Conservation (phyloP, 768 basidiomycete genomes). For the Lyophyllum semitale region DNA sequence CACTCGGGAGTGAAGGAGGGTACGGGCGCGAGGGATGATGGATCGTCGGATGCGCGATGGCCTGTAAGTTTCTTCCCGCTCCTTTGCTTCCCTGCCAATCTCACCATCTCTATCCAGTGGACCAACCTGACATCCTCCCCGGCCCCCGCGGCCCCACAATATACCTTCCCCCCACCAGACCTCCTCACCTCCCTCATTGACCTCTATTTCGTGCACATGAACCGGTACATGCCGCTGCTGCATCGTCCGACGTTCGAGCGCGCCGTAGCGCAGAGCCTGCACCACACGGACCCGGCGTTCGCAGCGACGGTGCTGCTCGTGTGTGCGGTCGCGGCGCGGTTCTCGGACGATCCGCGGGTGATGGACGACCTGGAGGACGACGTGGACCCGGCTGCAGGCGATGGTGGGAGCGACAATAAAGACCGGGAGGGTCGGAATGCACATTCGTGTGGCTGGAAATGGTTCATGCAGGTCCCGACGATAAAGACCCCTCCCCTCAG, state of each 20-base stretch:
- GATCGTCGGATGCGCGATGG: not conserved
- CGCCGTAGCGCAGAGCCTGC: slow-evolving; percentile 47
- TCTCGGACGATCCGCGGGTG: slow-evolving; percentile 60
- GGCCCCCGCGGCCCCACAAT: slow-evolving; percentile 18
- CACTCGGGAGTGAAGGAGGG: slow-evolving; percentile 29
- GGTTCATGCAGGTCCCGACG: slow-evolving; percentile 65
- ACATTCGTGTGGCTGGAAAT: slow-evolving; percentile 65
- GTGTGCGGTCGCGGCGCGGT: slow-evolving; percentile 69
- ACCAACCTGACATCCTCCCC: slow-evolving; percentile 13
- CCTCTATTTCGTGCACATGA: slow-evolving; percentile 62
- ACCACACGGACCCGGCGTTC: slow-evolving; percentile 54
- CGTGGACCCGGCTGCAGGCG: too few species aligned
- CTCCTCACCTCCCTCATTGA: slow-evolving; percentile 57
- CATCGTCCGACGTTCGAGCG: slow-evolving; percentile 71
- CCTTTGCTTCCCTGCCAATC: not conserved
- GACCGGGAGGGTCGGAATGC: slow-evolving; percentile 11
- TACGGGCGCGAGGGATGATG: not conserved
- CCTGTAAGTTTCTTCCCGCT: not conserved
- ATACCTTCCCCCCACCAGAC: slow-evolving; percentile 52
- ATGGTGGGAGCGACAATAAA: too few species aligned
- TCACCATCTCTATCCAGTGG: slow-evolving; percentile 27
- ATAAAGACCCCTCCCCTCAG: slow-evolving; percentile 59
- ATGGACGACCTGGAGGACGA: slow-evolving; percentile 23
- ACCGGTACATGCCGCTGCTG: slow-evolving; percentile 64
- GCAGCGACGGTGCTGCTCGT: slow-evolving; percentile 63